Percentiles rank a stretch among this genome's conserved stretches.
phyloP scores from a whole-genome alignment of 371 early-diverging fungal genomes.

The Mucor ambiguus region DNA sequence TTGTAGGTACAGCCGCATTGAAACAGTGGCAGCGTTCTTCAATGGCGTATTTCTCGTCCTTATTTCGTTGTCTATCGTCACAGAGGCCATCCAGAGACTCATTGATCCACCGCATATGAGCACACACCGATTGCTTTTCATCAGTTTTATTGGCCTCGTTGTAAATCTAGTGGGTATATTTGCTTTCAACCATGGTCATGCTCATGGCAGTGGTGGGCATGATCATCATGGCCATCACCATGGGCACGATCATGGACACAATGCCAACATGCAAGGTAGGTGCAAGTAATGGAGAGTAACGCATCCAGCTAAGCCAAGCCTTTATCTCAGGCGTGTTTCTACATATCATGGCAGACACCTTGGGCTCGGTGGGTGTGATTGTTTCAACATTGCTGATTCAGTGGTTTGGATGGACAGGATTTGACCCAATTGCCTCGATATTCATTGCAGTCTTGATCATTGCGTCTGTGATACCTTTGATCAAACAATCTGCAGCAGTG shows the following conservation, averaged over 20 bases:
- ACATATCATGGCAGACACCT: constrained; percentile 91
- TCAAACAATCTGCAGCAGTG: constrained; percentile 67
- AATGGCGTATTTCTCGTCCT: constrained; percentile 90
- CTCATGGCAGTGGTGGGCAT: constrained; percentile 67
- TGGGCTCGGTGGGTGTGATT: constrained; percentile 96
- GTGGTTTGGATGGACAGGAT: constrained; percentile 92
- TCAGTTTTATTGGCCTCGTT: constrained; percentile 87
- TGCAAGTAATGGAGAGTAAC: background rate
- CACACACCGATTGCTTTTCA: constrained; percentile 80
- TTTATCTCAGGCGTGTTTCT: constrained; percentile 81
- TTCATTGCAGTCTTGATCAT: constrained; percentile 90
- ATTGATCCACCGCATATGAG: constrained; percentile 87
- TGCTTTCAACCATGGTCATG: constrained; percentile 87
- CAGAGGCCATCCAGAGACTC: constrained; percentile 89
- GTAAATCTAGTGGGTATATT: constrained; percentile 94
- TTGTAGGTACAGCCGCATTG: constrained; percentile 82
- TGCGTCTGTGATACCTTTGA: constrained; percentile 82
- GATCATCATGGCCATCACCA: constrained; percentile 58
- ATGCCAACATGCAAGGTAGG: constrained; percentile 78
- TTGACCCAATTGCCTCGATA: constrained; percentile 95
- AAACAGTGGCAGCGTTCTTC: constrained; percentile 89
- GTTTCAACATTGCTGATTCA: constrained; percentile 89
- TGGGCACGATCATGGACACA: constrained; percentile 42
- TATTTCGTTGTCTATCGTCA: constrained; percentile 86
- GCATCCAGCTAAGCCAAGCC: background rate